Evolutionary conservation across 352 stramenopile species (phyloP), one percentile per base, ranked within the genome.

Genomic region (Globisporangium echinulatum): DNA sequence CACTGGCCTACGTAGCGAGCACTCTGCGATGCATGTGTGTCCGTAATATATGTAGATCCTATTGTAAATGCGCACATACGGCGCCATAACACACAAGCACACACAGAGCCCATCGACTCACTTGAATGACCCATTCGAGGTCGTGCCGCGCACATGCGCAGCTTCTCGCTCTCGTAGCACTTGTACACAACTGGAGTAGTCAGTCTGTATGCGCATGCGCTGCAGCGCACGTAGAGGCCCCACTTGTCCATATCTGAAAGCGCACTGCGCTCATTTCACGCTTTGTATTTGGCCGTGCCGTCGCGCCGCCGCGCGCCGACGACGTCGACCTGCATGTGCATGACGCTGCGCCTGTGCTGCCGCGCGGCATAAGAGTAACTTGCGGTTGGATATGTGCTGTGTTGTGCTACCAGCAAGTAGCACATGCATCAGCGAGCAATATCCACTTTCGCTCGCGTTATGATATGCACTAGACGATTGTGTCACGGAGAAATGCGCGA

Each of bases 41-140:
- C 1, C 17, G 15, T 17, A 10, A 33, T 50, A 9, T 4, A 3
- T 2, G 14, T 8, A n/a, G 7, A 36, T 19, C 14, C 11, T 1
- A 14, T 6, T 9, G 5, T 9, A 4, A 36, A 36, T 15, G 46
- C 46, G 4, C 46, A 36, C 5, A 50, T 9, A 11, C 17, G 46
- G 14, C 7, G 15, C 8, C 15, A 36, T 5, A 14, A 36, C 17
- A 13, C 44, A n/a, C 15, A 36, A 15, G 13, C 46, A 37, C 17
- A 37, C 52, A 11, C 48, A 17, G 17, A 54, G 48, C 48, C 36
- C 13, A 62, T 40, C 49, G 48, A 58, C 17, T 47, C 39, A 63
- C 44, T 52, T 55, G 64, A 68, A 70, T 72, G 50, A 63, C 60
- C 42, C 46, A 15, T n/a, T 17, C 15, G 46, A 50, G 19, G 46